Conservation (phyloP, 306 rosid species). For the Medicago ruthenica region DNA sequence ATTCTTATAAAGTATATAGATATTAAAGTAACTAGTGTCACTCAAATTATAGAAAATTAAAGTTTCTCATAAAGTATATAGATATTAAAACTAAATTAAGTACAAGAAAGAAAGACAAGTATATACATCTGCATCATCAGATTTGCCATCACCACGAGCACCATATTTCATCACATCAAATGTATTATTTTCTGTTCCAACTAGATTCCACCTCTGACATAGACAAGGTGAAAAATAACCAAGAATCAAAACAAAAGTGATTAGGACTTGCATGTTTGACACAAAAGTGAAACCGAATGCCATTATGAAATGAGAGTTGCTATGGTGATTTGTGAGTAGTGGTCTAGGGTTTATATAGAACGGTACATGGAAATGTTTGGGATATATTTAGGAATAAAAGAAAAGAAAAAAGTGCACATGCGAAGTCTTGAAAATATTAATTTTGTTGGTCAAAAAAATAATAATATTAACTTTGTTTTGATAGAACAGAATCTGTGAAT, state of each 20-base stretch:
- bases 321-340: not conserved
- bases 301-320: not conserved
- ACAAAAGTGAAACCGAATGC: not conserved
- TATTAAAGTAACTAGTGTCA: no score
- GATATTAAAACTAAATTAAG: not conserved
- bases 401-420: no score
- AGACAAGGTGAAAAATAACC: conserved; percentile 33
- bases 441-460: no score
- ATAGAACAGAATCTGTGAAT: no score
- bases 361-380: not conserved
- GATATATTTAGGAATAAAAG: not conserved
- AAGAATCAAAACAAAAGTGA: conserved; percentile 20
- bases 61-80: not conserved
- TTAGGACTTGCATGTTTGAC: conserved; percentile 23
- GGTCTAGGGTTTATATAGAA: conserved; percentile 4
- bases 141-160: conserved; percentile 38
- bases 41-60: not conserved
- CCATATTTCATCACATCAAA: conserved; percentile 38
- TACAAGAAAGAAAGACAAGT: not conserved
- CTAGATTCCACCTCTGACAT: not conserved
- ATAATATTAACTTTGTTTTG: no score
- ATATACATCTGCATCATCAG: conserved; percentile 38
- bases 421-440: no score
- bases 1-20: no score
- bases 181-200: not conserved